Percentiles rank a stretch among this genome's conserved stretches.
These are phyloP conservation scores for Moricandia moricandioides DNA, from an alignment of 345 rosid genomes.

Conservation along the genomic window DNA sequence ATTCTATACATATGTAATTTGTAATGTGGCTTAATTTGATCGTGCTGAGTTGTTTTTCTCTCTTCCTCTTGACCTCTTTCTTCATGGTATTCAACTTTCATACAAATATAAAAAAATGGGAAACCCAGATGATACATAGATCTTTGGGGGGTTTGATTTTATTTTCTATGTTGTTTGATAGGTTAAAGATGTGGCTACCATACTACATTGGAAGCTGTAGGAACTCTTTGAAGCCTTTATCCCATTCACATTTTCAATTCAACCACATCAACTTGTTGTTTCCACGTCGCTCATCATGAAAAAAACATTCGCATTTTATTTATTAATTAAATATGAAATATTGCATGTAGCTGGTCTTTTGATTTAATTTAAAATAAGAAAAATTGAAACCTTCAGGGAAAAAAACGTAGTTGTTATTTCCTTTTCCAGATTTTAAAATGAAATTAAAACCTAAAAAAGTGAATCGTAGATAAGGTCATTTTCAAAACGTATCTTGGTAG, in stretches of 20 bases:
- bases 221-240: slow-evolving; percentile 41
- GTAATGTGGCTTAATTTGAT: slow-evolving; percentile 34
- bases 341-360: slow-evolving; percentile 13
- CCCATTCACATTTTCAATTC: slow-evolving; percentile 8
- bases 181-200: slow-evolving; percentile 99
- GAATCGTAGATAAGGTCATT: neutral
- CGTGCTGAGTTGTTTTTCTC: slow-evolving; percentile 20
- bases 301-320: slow-evolving; percentile 26
- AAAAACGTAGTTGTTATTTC: neutral
- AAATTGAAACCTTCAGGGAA: neutral
- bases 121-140: neutral
- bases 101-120: slow-evolving; percentile 1
- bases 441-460: neutral
- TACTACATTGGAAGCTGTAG: slow-evolving; percentile 98
- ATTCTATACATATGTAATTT: slow-evolving; percentile 22
- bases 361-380: neutral
- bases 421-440: neutral
- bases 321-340: slow-evolving; percentile 15
- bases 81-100: neutral
- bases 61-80: slow-evolving; percentile 10
- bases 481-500: neutral
- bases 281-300: slow-evolving; percentile 26
- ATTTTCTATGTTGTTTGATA: slow-evolving; percentile 48
- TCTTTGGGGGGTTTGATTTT: slow-evolving; percentile 38
- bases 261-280: slow-evolving; percentile 23